Evolutionary conservation across 306 rosid species (phyloP).

Genomic region (Fagus sylvatica): DNA sequence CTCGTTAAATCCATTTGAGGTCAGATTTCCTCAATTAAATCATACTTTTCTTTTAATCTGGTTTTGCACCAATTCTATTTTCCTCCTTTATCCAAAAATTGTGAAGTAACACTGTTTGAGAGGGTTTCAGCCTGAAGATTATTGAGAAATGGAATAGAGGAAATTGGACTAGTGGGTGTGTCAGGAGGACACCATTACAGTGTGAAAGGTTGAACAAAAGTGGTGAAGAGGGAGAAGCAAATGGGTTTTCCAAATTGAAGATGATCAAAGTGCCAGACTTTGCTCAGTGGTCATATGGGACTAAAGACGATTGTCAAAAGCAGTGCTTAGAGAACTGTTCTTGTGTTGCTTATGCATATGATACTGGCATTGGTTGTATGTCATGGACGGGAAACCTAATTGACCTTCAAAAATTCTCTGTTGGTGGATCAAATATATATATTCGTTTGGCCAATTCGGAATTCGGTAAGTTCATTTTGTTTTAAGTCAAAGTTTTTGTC

Average conservation of each 20-base stretch:
- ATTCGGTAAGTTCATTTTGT: not conserved
- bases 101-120: conserved; percentile 30
- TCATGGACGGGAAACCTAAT: not conserved
- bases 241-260: conserved; percentile 19
- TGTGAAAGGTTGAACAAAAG: conserved; percentile 20
- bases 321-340: not conserved
- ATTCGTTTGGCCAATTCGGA: not conserved
- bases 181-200: conserved; percentile 3
- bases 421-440: not conserved
- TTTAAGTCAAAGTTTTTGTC: not conserved
- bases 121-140: conserved; percentile 30
- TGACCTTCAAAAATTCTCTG: not conserved
- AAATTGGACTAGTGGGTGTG: conserved; percentile 32
- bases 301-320: not conserved
- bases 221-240: not conserved
- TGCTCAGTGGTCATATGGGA: not conserved
- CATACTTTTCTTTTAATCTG: no score
- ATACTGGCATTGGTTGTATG: not conserved
- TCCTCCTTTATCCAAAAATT: no score
- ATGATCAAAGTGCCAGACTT: conserved; percentile 30
- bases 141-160: conserved; percentile 4
- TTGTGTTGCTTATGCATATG: not conserved
- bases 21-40: no score
- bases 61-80: no score
- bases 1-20: no score